Percentiles rank a stretch among this genome's conserved stretches.
phyloP scores from a whole-genome alignment of 2,329 filamentous ascomycete species.

The Colletotrichum viniferum region DNA sequence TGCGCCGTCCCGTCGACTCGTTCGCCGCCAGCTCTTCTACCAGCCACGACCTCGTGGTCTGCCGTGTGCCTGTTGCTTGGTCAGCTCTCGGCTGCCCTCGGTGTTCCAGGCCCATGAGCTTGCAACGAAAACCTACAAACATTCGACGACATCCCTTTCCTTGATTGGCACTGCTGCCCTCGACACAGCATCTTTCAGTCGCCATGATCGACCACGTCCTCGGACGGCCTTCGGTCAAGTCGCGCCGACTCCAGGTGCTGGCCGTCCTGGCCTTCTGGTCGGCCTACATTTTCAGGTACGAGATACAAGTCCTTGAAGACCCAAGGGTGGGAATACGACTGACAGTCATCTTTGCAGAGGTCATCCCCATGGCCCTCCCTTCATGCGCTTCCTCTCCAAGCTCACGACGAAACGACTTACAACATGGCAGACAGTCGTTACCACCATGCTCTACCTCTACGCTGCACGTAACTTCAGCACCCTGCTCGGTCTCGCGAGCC shows the following conservation, averaged over 20 bases:
- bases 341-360: conserved; percentile 58
- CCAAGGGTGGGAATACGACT: background rate
- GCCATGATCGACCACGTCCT: conserved; percentile 84
- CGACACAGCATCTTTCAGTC: background rate
- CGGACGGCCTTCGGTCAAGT: conserved; percentile 87
- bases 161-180: background rate
- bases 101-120: background rate
- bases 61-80: background rate
- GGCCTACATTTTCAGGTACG: conserved; percentile 76
- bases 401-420: conserved; percentile 75
- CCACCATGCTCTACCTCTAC: conserved; percentile 91
- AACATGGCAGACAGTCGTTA: conserved; percentile 85
- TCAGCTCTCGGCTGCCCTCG: background rate
- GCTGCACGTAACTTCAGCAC: conserved; percentile 92
- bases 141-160: background rate
- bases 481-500: conserved; percentile 86
- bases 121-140: background rate
- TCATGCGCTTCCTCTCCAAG: conserved; percentile 72
- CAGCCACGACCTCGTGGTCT: conserved; percentile 12
- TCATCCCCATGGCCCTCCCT: conserved; percentile 85
- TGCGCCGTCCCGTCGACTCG: conserved; percentile 17
- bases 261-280: conserved; percentile 93
- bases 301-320: background rate
- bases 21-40: background rate
- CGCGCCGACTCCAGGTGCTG: conserved; percentile 90